Conservation (phyloP, 2,329 filamentous ascomycete species). For the Didymella pinodella region DNA sequence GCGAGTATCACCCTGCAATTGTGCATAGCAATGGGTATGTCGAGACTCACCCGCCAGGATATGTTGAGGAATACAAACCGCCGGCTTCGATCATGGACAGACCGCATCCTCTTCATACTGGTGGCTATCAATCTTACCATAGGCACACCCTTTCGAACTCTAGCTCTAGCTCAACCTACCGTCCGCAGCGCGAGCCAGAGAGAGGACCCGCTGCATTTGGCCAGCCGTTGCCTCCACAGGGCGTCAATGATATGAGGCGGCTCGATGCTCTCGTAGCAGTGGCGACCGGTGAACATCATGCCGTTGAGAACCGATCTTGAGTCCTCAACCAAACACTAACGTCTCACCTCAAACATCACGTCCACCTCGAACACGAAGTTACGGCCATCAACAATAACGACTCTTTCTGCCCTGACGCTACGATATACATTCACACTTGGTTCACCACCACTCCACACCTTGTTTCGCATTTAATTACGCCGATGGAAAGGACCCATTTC, state of each 20-base stretch:
- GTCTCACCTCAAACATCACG: conserved; percentile 13
- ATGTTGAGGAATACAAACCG: conserved; percentile 53
- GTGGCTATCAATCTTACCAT: conserved; percentile 42
- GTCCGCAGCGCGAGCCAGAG: conserved; percentile 43
- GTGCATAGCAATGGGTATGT: conserved; percentile 60
- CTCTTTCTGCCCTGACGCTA: conserved; percentile 29
- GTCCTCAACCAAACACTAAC: neutral
- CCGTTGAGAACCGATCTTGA: conserved; percentile 41
- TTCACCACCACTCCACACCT: conserved; percentile 26
- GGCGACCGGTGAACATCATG: conserved; percentile 64
- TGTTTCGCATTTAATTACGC: conserved; percentile 26
- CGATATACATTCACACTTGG: conserved; percentile 27
- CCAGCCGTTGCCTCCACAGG: conserved; percentile 47
- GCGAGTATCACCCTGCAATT: conserved; percentile 62
- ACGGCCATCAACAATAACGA: conserved; percentile 34
- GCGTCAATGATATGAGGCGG: conserved; percentile 61
- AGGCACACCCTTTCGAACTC: conserved; percentile 38
- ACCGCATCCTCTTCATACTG: conserved; percentile 44
- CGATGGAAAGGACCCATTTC: conserved; percentile 38
- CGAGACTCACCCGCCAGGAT: conserved; percentile 52
- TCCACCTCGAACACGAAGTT: conserved; percentile 29
- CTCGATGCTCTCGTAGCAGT: conserved; percentile 71
- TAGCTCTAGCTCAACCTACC: conserved; percentile 36
- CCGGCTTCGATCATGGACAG: conserved; percentile 48
- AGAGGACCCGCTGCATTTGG: conserved; percentile 41